A percentile compares a stretch with the other conserved stretches of the same genome.
These are phyloP conservation scores for Huntiella savannae DNA, from an alignment of 2,329 filamentous ascomycete genomes.

Conservation along the genomic window DNA sequence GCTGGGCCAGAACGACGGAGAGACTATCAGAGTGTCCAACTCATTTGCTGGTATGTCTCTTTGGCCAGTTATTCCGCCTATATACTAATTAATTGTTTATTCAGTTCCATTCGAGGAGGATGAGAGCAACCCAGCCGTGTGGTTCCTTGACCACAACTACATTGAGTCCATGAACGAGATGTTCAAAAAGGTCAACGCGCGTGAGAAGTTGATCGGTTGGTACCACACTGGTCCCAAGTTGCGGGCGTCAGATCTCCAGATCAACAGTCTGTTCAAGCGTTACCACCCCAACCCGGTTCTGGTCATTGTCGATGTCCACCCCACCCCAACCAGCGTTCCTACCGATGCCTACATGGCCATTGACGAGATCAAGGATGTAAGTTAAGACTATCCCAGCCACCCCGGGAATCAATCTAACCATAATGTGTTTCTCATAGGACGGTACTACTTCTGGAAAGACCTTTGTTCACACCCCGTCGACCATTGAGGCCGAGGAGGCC, in stretches of 20 bases:
- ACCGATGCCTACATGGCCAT: conserved; percentile 98
- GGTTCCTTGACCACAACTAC: conserved; percentile 99
- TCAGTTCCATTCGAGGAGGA: conserved; percentile 96
- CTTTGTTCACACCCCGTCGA: conserved; percentile 94
- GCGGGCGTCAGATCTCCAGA: conserved; percentile 87
- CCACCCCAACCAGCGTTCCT: conserved; percentile 91
- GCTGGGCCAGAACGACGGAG: conserved; percentile 87
- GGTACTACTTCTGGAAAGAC: conserved; percentile 93
- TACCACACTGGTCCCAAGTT: conserved; percentile 97
- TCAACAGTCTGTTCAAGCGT: conserved; percentile 99
- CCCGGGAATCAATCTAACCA: conserved; percentile 1
- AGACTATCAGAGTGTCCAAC: conserved; percentile 93
- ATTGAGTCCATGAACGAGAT: conserved; percentile 99
- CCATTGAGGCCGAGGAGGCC: conserved; percentile 96
- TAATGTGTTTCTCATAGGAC: conserved; percentile 38
- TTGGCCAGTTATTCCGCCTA: conserved; percentile 9
- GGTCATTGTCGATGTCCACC: conserved; percentile 96
- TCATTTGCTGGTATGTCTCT: conserved; percentile 67
- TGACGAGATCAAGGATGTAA: conserved; percentile 85
- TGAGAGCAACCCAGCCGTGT: conserved; percentile 94
- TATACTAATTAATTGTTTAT: not conserved
- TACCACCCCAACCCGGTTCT: conserved; percentile 93
- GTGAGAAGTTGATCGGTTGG: conserved; percentile 98
- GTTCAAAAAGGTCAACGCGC: conserved; percentile 99
- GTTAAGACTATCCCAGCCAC: not conserved